These are phyloP conservation scores for Triangularia verruculosa DNA, from an alignment of 2,329 filamentous ascomycete species.

Conservation along the genomic window DNA sequence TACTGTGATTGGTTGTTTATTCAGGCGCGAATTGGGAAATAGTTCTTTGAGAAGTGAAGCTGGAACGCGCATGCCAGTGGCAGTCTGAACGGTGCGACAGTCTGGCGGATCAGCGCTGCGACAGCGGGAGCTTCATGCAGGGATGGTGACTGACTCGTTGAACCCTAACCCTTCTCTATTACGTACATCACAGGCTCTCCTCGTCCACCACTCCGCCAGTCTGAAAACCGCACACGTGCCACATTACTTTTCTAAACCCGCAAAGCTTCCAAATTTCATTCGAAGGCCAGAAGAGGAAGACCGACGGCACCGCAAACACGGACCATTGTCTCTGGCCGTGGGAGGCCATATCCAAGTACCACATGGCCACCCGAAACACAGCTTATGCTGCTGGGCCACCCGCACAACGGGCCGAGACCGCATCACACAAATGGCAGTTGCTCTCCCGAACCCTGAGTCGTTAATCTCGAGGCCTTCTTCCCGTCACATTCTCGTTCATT, in stretches of 20 bases:
- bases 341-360: not conserved
- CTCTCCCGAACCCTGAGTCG: not conserved
- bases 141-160: not conserved
- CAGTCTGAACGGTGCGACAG: not conserved
- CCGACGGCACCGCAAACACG: not conserved
- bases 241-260: not conserved
- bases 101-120: not conserved
- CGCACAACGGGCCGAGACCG: conserved; percentile 2
- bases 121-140: not conserved
- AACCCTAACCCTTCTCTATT: conserved; percentile 7
- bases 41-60: conserved; percentile 5
- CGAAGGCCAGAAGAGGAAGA: not conserved
- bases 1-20: conserved; percentile 23
- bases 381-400: conserved; percentile 6
- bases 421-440: conserved; percentile 1
- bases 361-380: not conserved
- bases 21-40: conserved; percentile 22
- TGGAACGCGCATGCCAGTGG: not conserved
- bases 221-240: too few relatives aligned
- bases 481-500: not conserved
- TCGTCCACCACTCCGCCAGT: too few relatives aligned
- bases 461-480: not conserved
- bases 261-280: not conserved
- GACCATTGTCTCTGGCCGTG: not conserved
- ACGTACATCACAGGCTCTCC: not conserved